Evolutionary conservation across 192 early-diverging fungal genomes (phyloP), one percentile per base, ranked within the genome.

Genomic region (Coemansia sp.): DNA sequence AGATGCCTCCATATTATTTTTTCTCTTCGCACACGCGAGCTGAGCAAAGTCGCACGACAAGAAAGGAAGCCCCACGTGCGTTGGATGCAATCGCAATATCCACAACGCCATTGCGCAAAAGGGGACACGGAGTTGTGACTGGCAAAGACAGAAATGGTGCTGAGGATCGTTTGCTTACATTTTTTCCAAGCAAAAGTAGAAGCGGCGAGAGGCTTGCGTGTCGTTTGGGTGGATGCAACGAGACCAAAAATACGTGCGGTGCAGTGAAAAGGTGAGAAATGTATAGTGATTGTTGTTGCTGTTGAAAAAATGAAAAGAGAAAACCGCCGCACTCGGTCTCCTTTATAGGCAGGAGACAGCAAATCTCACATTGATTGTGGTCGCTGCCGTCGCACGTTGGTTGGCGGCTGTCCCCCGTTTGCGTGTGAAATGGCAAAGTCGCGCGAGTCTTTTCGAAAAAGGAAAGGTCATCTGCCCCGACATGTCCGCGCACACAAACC

Each of bases 331-430:
- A 17, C 48, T 32, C 48, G 48, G 29, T 29, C 27, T 17, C 24
- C 15, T 52, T 52, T 52, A 52, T 52, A 52, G 27, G 29, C 48
- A 32, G 15, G 14, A 18, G 26, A 15, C 5, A 32, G 48, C 22
- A 32, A 17, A 27, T 52, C 48, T 32, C 48, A 32, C 48, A 27
- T 27, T 27, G 48, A 52, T 52, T 52, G 48, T 26, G 21, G n/a
- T n/a, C n/a, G n/a, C n/a, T n/a, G n/a, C n/a, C 27, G 8, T 32
- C 48, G 48, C 48, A 52, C 48, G 48, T 52, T 52, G 48, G 26
- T 52, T 52, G 48, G 9, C 11, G 19, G 4, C 17, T 50, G 29
- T 32, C 29, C 29, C 29, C 7, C 29, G n/a, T 21, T 15, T 29
- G 48, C 48, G 48, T 52, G 48, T 32, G 48, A 52, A 52, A 52